A percentile compares a stretch with the other conserved stretches of the same genome.
Conservation (phyloP, 441 rosid genomes). For the Eutrema salsugineum region DNA sequence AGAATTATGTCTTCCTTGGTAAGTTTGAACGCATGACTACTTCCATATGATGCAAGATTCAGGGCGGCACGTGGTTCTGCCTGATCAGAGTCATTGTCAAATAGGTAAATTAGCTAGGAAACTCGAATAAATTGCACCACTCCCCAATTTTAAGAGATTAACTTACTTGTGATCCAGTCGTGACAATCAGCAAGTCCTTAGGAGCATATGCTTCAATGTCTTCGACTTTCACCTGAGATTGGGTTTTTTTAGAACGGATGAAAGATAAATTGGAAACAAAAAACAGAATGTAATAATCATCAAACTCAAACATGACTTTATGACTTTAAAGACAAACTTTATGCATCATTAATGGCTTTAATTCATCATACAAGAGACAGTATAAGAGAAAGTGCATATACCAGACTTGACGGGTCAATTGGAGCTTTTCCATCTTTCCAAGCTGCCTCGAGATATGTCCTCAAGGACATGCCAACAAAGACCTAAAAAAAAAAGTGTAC, state of each 20-base stretch:
- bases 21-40: constrained; percentile 83
- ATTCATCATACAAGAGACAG: background rate
- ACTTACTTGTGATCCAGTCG: constrained; percentile 97
- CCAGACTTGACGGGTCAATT: constrained; percentile 94
- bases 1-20: constrained; percentile 80
- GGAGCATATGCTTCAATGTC: constrained; percentile 95
- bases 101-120: constrained; percentile 14
- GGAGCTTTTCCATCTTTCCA: constrained; percentile 99
- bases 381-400: constrained; percentile 26
- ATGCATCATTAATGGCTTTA: constrained; percentile 1
- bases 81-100: constrained; percentile 47
- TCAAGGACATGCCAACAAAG: constrained; percentile 94
- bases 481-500: constrained; percentile 43
- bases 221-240: constrained; percentile 76
- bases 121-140: background rate
- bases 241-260: background rate
- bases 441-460: constrained; percentile 96
- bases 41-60: constrained; percentile 95
- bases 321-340: background rate
- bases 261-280: constrained; percentile 6
- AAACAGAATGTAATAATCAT: background rate
- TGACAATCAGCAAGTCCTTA: constrained; percentile 87
- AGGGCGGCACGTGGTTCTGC: constrained; percentile 99
- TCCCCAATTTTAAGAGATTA: constrained; percentile 14
- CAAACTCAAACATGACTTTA: constrained; percentile 3